These are phyloP conservation scores for Coemansia sp. DNA, from an alignment of 192 early-diverging fungal genomes.

Conservation along the genomic window DNA sequence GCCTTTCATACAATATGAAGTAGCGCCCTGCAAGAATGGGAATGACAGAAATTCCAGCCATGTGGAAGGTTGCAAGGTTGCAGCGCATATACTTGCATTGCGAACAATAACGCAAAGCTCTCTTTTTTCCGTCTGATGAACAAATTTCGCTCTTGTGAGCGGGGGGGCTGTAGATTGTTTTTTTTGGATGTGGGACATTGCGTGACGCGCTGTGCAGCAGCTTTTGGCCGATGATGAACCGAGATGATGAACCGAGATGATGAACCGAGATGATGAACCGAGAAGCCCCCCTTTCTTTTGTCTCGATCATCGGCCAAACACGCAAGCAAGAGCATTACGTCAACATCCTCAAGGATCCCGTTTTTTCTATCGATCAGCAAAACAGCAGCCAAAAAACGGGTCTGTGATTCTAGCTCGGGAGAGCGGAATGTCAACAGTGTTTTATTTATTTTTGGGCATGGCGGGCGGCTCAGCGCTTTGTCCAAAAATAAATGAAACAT, in stretches of 20 bases:
- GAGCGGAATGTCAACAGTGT: background rate
- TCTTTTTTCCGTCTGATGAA: background rate
- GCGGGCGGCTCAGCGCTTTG: too few relatives aligned
- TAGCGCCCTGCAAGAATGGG: background rate
- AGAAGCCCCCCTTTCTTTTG: background rate
- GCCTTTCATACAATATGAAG: background rate
- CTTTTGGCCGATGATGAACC: background rate
- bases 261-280: background rate
- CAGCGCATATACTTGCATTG: slow-evolving; percentile 6
- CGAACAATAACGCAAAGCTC: slow-evolving; percentile 1
- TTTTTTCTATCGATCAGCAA: background rate
- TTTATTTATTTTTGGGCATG: too few relatives aligned
- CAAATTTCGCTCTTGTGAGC: background rate
- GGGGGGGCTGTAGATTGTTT: too few relatives aligned
- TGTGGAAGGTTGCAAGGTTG: slow-evolving; percentile 10
- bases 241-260: too few relatives aligned
- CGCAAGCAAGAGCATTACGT: background rate
- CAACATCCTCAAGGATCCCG: too few relatives aligned
- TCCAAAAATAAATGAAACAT: too few relatives aligned
- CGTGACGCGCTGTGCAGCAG: background rate
- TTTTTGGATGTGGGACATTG: background rate
- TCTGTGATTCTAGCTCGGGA: background rate
- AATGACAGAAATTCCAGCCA: slow-evolving; percentile 2
- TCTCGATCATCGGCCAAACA: background rate
- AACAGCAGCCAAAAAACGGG: too few relatives aligned